Conservation (phyloP, 2,329 filamentous ascomycete genomes). For the Colletotrichum noveboracense region DNA sequence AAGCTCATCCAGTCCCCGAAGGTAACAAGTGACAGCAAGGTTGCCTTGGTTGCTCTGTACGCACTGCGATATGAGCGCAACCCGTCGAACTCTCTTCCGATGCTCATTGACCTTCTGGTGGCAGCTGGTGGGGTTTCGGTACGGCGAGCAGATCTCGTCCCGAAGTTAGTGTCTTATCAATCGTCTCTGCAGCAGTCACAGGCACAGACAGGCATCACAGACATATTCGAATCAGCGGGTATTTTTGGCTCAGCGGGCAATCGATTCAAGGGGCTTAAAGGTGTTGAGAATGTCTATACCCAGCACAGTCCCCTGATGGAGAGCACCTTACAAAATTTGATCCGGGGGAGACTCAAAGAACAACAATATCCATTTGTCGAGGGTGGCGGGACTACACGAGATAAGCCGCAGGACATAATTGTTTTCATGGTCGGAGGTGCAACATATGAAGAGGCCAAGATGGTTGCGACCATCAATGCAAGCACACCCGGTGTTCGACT, state of each 20-base stretch:
- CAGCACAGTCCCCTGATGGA: constrained; percentile 93
- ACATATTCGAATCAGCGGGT: constrained; percentile 89
- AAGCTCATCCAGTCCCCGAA: constrained; percentile 80
- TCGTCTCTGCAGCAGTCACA: constrained; percentile 82
- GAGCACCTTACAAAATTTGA: constrained; percentile 86
- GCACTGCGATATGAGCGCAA: constrained; percentile 90
- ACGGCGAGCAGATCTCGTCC: constrained; percentile 78
- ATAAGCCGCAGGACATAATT: constrained; percentile 96
- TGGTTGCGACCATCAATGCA: constrained; percentile 93
- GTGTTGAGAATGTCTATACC: constrained; percentile 98
- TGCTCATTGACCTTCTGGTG: constrained; percentile 84
- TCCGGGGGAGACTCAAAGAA: constrained; percentile 88
- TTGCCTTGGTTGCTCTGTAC: constrained; percentile 92
- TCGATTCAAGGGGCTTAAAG: constrained; percentile 92
- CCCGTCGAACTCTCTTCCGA: constrained; percentile 80
- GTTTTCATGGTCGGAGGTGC: constrained; percentile 93
- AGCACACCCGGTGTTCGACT: constrained; percentile 87
- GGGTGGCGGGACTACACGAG: constrained; percentile 81
- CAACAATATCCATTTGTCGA: constrained; percentile 94
- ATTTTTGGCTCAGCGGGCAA: constrained; percentile 90
- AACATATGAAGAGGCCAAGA: constrained; percentile 97
- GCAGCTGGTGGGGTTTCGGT: constrained; percentile 83
- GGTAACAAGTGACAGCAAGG: constrained; percentile 82
- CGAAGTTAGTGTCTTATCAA: constrained; percentile 84
- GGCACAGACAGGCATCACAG: constrained; percentile 79